Base-by-base conservation (phyloP, 2,329 filamentous ascomycete species). In the Ophiobolus disseminans region DNA sequence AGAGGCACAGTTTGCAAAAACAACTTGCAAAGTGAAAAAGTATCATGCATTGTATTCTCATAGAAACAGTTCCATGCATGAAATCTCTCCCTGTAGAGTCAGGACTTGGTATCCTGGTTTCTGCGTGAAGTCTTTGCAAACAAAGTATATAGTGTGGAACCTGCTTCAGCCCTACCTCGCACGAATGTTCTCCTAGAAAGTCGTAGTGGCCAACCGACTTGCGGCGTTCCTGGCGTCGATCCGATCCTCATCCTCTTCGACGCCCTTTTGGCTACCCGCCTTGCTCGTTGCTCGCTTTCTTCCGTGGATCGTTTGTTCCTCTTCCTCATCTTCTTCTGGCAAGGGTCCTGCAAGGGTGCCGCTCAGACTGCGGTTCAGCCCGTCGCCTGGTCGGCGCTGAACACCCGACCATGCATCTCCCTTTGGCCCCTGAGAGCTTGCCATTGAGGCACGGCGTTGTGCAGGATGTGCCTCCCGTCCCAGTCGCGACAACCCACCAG, bases 381-480 rank as follows among this genome's bases (percentile, higher is more conserved):
- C 87, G 62, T 96, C 73, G 21, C 66, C 90, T 22, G 87, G 86
- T 45, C 90, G 84, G 53, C 94, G 84, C 26, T 92, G 90, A 21
- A 97, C 91, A 48, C 94, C 94, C 65, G 91, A 96, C 94, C 94
- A 99, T 13, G 94, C 88, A 73, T 99, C 94, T n/a, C 94, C 94
- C 77, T 96, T 96, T 40, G 94, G 93, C 0, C 94, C 94, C 75
- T 99, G 94, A 65, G 89, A 94, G 37, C 90, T 89, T 13, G 90
- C 89, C 58, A 97, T 76, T 73, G 86, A 93, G 20, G 87, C 76
- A 53, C 93, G 86, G 45, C 94, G 85, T 22, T 78, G 76, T 4
- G 86, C 77, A 2, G 94, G 93, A 70, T 96, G 91, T 13, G 89
- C 80, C 75, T 99, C 94, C 49, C 94, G 86, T 32, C 94, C 94